phyloP scores from a whole-genome alignment of 2,329 filamentous ascomycete species.

The Diatrype stigma region DNA sequence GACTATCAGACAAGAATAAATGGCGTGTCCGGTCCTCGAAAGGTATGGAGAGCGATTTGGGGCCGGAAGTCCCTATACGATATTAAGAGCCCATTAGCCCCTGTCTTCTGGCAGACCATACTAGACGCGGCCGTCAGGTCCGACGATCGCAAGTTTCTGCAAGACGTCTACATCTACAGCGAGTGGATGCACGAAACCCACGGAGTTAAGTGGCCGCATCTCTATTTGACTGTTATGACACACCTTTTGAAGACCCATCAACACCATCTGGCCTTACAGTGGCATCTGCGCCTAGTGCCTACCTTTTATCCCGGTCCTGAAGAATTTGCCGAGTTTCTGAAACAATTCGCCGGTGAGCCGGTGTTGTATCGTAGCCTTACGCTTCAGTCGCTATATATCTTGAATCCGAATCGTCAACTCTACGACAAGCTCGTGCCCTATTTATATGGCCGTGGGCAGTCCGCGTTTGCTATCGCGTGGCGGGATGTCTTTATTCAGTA shows the following conservation, averaged over 20 bases:
- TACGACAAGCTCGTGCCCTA: slow-evolving; percentile 51
- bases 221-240: slow-evolving; percentile 45
- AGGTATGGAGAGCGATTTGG: slow-evolving; percentile 29
- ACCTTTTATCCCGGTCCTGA: slow-evolving; percentile 38
- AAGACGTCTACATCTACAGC: slow-evolving; percentile 34
- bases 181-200: slow-evolving; percentile 38
- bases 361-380: slow-evolving; percentile 33
- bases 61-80: slow-evolving; percentile 26
- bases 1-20: slow-evolving; percentile 27
- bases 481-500: slow-evolving; percentile 36
- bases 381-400: slow-evolving; percentile 42
- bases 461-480: slow-evolving; percentile 43
- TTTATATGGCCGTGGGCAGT: slow-evolving; percentile 44
- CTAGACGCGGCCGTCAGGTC: slow-evolving; percentile 28
- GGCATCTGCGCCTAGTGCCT: slow-evolving; percentile 44
- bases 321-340: slow-evolving; percentile 38
- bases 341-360: slow-evolving; percentile 35
- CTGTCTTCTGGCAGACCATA: slow-evolving; percentile 27
- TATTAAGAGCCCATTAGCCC: slow-evolving; percentile 18
- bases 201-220: slow-evolving; percentile 42
- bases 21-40: slow-evolving; percentile 20
- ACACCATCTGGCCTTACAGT: slow-evolving; percentile 36
- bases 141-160: slow-evolving; percentile 27
- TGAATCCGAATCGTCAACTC: slow-evolving; percentile 37
- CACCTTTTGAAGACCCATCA: slow-evolving; percentile 37